Evolutionary conservation across 2,329 filamentous ascomycete genomes (phyloP).

Genomic region (Trichoderma koningiopsis): DNA sequence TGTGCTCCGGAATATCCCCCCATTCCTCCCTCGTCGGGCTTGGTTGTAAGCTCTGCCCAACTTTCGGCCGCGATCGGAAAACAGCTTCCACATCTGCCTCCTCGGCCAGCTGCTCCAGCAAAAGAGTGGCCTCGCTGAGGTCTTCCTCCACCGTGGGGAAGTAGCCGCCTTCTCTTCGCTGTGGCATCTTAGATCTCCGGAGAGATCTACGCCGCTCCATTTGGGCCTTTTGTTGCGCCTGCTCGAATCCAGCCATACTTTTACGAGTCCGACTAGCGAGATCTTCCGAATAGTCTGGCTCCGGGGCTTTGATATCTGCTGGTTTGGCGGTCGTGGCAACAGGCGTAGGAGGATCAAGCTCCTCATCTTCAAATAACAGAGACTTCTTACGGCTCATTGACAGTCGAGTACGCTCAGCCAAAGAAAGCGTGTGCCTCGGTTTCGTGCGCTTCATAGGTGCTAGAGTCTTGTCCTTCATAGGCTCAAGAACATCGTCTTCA

Average conservation of each 20-base stretch:
- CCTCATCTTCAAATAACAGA: conserved; percentile 38
- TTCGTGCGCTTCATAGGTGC: conserved; percentile 56
- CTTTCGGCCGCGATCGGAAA: conserved; percentile 80
- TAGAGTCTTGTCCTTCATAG: conserved; percentile 57
- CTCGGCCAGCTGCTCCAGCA: conserved; percentile 69
- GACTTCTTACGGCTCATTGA: conserved; percentile 70
- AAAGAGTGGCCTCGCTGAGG: conserved; percentile 46
- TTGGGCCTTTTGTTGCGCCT: conserved; percentile 62
- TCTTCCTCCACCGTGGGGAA: conserved; percentile 55
- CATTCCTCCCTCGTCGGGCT: conserved; percentile 48
- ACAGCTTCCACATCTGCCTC: conserved; percentile 79
- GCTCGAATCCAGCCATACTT: conserved; percentile 65
- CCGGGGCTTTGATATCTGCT: conserved; percentile 29
- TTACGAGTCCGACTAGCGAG: conserved; percentile 60
- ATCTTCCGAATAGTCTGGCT: conserved; percentile 47
- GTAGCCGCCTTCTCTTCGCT: conserved; percentile 47
- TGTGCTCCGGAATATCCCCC: conserved; percentile 5
- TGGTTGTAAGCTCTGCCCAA: conserved; percentile 71
- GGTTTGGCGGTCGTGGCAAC: conserved; percentile 27
- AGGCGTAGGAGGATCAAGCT: conserved; percentile 33
- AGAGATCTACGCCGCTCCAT: conserved; percentile 56
- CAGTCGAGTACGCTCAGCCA: conserved; percentile 77
- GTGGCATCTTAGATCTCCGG: conserved; percentile 46
- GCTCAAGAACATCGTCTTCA: conserved; percentile 55
- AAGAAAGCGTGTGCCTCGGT: conserved; percentile 59